Percentiles rank a stretch among this genome's conserved stretches.
phyloP scores from a whole-genome alignment of 1,139 yeast genomes.

The Lodderomyces metapsilosis region DNA sequence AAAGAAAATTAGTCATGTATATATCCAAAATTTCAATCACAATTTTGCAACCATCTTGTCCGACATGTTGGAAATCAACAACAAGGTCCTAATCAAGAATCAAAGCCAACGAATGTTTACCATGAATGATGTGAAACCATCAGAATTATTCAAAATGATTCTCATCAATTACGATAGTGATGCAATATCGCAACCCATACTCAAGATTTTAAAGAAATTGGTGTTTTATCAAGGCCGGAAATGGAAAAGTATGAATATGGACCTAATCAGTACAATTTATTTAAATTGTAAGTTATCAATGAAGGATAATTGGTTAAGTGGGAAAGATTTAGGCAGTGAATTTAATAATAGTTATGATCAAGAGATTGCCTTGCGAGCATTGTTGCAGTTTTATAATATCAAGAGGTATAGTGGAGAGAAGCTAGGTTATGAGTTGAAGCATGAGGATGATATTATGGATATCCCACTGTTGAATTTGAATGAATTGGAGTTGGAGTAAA shows the following conservation, averaged over 20 bases:
- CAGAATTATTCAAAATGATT: slow-evolving; percentile 46
- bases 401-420: slow-evolving; percentile 47
- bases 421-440: slow-evolving; percentile 50
- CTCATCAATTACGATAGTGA: slow-evolving; percentile 56
- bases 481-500: neutral
- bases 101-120: slow-evolving; percentile 54
- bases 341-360: slow-evolving; percentile 80
- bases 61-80: slow-evolving; percentile 44
- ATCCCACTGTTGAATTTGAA: slow-evolving; percentile 18
- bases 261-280: slow-evolving; percentile 82
- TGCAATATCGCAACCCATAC: slow-evolving; percentile 65
- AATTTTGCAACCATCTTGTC: slow-evolving; percentile 45
- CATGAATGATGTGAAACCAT: slow-evolving; percentile 55
- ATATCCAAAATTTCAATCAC: slow-evolving; percentile 35
- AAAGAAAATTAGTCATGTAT: slow-evolving; percentile 27
- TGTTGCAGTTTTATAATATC: slow-evolving; percentile 76
- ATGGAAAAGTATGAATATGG: slow-evolving; percentile 95
- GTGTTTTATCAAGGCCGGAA: slow-evolving; percentile 91
- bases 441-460: slow-evolving; percentile 20
- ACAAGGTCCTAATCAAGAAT: slow-evolving; percentile 44
- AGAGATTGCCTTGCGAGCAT: slow-evolving; percentile 79
- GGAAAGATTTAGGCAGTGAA: slow-evolving; percentile 74
- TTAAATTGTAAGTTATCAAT: slow-evolving; percentile 69
- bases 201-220: slow-evolving; percentile 72
- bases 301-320: slow-evolving; percentile 88